Evolutionary conservation across 108 stramenopile genomes (phyloP), one percentile per base, ranked within the genome.

Genomic region (Pseudonitzschia multistriata): DNA sequence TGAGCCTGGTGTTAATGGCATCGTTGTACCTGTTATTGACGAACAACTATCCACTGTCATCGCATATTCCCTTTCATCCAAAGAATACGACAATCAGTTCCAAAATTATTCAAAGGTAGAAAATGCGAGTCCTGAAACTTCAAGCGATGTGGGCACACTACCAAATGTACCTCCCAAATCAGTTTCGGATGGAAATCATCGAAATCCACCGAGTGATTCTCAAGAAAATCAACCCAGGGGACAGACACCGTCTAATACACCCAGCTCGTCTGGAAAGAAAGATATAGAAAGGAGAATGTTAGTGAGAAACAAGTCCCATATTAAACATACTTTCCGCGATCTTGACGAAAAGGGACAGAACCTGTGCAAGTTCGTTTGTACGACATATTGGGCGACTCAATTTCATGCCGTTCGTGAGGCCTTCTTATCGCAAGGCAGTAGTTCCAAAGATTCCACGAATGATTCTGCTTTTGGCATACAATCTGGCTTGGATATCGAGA

Each of bases 361-460:
- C 57, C 68, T 90, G 1, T 95, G 94, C 82, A 98, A 97, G 75
- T 98, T 96, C 72, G 84, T 96, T 36, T 96, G 94, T 74, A 96
- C 95, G 22, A 88, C 93, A 3, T 97, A 94, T 75, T 97, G 96
- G 95, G 91, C 96, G 11, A 90, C 90, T n/a, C 97, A 98, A 70
- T 98, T 98, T 71, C 88, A 93, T 71, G 93, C 96, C 11, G 90
- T 97, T 63, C 88, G 96, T 15, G 83, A 92, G 70, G 92, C 87
- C 11, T 96, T 92, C 65, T 71, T 95, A 55, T 85, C 86, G 3
- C 74, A 45, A 37, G 31, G 36, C 40, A 56, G 40, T 29, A 53
- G 67, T 14, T 52, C 75, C 8, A 76, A 76, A 49, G 61, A 57
- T 30, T 19, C 53, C 7, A 30, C 69, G 8, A 29, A 52, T 36